A percentile compares a stretch with the other conserved stretches of the same genome.
phyloP scores from a whole-genome alignment of 148 eudicot species.

The Arctostaphylos glauca region DNA sequence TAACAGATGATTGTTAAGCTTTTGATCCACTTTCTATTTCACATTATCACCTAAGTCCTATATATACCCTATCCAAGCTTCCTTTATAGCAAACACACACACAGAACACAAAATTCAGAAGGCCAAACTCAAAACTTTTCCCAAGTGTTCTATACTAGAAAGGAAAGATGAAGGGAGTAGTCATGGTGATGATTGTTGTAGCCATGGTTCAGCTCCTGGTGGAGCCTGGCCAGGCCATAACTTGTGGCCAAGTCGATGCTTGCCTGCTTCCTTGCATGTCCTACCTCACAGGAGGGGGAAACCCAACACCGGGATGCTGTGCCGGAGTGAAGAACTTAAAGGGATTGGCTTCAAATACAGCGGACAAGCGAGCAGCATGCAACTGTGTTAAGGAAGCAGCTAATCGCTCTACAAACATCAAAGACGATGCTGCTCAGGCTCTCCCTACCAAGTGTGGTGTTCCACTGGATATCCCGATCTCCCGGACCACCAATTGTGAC shows the following conservation, averaged over 20 bases:
- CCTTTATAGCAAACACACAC: neutral
- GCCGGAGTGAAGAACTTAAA: constrained; percentile 17
- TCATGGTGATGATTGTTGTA: constrained; percentile 15
- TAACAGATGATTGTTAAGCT: neutral
- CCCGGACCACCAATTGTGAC: constrained; percentile 22
- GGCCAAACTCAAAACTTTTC: neutral
- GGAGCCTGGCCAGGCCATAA: constrained; percentile 19
- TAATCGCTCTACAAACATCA: constrained; percentile 6
- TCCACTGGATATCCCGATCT: constrained; percentile 24
- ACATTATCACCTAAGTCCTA: neutral
- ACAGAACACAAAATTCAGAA: neutral
- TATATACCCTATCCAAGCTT: neutral
- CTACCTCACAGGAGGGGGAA: constrained; percentile 21
- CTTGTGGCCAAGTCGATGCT: constrained; percentile 22
- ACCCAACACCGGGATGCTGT: constrained; percentile 20
- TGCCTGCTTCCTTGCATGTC: constrained; percentile 19
- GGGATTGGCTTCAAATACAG: constrained; percentile 10
- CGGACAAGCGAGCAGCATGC: constrained; percentile 17
- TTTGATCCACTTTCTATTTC: neutral
- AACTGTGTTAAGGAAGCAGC: constrained; percentile 29
- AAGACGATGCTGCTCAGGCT: constrained; percentile 23
- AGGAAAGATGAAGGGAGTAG: constrained; percentile 23
- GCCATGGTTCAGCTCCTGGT: constrained; percentile 20
- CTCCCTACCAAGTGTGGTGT: constrained; percentile 26
- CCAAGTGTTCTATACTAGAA: neutral